A percentile compares a stretch with the other conserved stretches of the same genome.
Conservation (phyloP, 768 basidiomycete genomes). For the Agrocybe pediades region DNA sequence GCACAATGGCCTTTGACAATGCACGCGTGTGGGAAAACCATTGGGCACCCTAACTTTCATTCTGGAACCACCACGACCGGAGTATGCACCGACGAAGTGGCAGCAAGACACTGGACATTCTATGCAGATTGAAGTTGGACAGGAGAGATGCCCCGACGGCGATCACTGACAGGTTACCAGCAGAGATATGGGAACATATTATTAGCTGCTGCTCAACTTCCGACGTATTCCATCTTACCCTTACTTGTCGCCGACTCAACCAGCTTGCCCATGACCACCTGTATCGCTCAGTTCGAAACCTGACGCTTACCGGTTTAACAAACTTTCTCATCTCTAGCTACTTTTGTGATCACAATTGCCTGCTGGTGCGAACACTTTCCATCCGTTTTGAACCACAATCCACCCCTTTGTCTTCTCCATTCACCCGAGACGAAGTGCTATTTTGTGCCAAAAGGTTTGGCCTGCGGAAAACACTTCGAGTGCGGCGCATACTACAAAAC, state of each 20-base stretch:
- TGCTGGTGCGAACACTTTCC: background rate
- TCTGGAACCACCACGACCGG: too few relatives aligned
- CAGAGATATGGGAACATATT: background rate
- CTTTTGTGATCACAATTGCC: background rate
- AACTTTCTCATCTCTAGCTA: background rate
- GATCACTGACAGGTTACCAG: background rate
- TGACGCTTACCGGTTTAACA: background rate
- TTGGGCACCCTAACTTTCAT: too few relatives aligned
- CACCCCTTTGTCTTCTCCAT: background rate
- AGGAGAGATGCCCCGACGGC: background rate
- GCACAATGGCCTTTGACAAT: too few relatives aligned
- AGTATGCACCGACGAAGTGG: too few relatives aligned
- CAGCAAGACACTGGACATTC: too few relatives aligned
- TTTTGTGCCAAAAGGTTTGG: background rate
- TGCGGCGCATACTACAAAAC: background rate
- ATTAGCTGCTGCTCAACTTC: background rate
- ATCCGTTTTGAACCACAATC: background rate
- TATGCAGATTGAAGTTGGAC: too few relatives aligned
- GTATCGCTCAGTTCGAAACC: background rate
- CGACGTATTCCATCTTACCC: background rate
- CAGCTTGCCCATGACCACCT: background rate
- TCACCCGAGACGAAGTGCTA: background rate
- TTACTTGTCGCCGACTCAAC: background rate
- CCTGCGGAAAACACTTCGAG: background rate
- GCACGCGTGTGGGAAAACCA: too few relatives aligned